These are phyloP conservation scores for Tuber aestivum DNA, from an alignment of 495 filamentous ascomycete species.

Conservation along the genomic window DNA sequence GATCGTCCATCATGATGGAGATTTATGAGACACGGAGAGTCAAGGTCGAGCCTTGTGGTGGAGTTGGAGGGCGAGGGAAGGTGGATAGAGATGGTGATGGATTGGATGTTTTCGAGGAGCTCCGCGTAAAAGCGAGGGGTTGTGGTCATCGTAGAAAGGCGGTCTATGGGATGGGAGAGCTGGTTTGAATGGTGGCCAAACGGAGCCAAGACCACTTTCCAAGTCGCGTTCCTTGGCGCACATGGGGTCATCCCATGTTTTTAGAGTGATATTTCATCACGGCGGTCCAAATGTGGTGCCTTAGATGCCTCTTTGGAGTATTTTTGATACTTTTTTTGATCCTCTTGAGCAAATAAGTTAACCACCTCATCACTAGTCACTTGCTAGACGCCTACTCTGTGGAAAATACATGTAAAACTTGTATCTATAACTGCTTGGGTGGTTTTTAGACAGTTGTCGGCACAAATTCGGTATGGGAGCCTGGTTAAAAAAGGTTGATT, in stretches of 20 bases:
- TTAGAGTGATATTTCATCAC: no score
- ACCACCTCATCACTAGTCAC: no score
- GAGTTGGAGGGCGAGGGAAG: conserved; percentile 50
- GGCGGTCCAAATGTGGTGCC: no score
- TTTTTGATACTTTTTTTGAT: no score
- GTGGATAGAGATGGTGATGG: conserved; percentile 68
- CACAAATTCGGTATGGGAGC: neutral
- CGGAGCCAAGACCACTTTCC: neutral
- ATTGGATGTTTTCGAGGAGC: conserved; percentile 76
- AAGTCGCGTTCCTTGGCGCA: neutral
- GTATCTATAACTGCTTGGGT: neutral
- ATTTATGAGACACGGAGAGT: conserved; percentile 49
- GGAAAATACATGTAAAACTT: no score
- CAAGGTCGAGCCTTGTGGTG: conserved; percentile 50
- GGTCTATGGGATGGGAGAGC: neutral
- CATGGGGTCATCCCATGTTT: neutral
- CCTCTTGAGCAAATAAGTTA: no score
- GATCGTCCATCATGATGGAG: conserved; percentile 52
- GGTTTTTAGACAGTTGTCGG: neutral
- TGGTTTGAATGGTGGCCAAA: neutral
- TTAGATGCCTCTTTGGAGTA: no score
- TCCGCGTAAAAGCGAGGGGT: conserved; percentile 69
- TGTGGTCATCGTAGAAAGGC: conserved; percentile 9
- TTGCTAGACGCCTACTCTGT: no score
- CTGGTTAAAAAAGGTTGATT: neutral